Conservation (phyloP, 1,139 yeast genomes). For the Lodderomyces oxycetoniae region DNA sequence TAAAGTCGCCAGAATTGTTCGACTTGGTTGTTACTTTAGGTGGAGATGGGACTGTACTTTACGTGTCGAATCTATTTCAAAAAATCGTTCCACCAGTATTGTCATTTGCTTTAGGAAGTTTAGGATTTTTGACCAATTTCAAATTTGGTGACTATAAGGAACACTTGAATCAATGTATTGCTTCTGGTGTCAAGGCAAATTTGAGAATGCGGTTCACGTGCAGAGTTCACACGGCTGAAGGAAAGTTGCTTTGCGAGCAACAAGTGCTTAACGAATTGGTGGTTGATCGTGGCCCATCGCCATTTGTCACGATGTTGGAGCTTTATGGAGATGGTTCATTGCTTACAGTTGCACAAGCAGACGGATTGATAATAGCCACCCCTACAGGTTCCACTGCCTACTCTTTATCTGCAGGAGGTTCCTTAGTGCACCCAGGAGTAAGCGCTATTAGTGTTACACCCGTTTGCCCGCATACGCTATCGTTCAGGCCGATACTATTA, state of each 20-base stretch:
- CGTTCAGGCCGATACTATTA: slow-evolving; percentile 78
- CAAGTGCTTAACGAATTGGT: slow-evolving; percentile 82
- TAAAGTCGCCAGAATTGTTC: slow-evolving; percentile 53
- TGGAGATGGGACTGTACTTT: slow-evolving; percentile 87
- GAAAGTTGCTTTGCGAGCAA: slow-evolving; percentile 61
- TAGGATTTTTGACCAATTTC: slow-evolving; percentile 79
- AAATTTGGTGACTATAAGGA: slow-evolving; percentile 64
- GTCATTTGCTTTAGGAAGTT: slow-evolving; percentile 73
- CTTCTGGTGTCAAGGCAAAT: slow-evolving; percentile 70
- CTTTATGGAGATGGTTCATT: slow-evolving; percentile 77
- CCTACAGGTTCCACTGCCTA: slow-evolving; percentile 82
- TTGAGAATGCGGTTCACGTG: slow-evolving; percentile 81
- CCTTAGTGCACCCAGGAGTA: slow-evolving; percentile 84
- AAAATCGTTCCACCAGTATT: slow-evolving; percentile 83
- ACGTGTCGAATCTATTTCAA: slow-evolving; percentile 75
- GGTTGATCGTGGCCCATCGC: slow-evolving; percentile 84
- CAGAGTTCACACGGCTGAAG: slow-evolving; percentile 53
- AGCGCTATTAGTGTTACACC: slow-evolving; percentile 88
- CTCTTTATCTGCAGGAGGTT: slow-evolving; percentile 86
- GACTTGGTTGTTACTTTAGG: slow-evolving; percentile 80
- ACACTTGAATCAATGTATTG: slow-evolving; percentile 51
- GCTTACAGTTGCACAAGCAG: slow-evolving; percentile 84
- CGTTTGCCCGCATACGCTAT: slow-evolving; percentile 85
- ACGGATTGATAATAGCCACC: slow-evolving; percentile 81
- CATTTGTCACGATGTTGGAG: slow-evolving; percentile 79